Evolutionary conservation across 176 grass and related monocot species (phyloP).

Genomic region (Cenchrus americanus): DNA sequence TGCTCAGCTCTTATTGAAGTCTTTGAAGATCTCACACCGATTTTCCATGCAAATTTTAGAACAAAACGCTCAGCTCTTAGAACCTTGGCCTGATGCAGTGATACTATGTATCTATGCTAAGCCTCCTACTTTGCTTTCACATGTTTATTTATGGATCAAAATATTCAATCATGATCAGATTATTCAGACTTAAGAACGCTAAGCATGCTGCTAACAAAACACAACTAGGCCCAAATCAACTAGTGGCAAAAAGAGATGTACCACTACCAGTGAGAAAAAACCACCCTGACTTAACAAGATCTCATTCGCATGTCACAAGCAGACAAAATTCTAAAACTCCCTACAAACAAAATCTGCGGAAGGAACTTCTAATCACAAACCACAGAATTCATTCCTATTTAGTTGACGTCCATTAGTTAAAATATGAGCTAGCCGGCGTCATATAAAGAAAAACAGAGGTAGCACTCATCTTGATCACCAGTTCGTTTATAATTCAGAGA

Average conservation of each 20-base stretch:
- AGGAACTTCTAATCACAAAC: background rate
- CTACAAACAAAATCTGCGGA: background rate
- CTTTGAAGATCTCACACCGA: background rate
- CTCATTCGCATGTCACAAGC: background rate
- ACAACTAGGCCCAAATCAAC: background rate
- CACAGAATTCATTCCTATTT: background rate
- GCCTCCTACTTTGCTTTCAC: background rate
- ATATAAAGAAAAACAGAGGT: no score
- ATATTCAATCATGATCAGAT: background rate
- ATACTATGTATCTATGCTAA: background rate
- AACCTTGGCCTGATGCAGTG: background rate
- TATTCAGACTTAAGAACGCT: background rate
- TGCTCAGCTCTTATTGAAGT: background rate
- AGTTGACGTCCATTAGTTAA: no score
- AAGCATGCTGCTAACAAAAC: constrained; percentile 10
- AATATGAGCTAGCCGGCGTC: no score
- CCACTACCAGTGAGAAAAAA: background rate
- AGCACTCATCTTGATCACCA: background rate
- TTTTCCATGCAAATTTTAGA: background rate
- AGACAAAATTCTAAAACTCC: background rate
- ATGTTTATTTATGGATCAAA: constrained; percentile 9
- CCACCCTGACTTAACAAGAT: background rate
- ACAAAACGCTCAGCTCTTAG: background rate
- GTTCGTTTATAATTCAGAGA: background rate
- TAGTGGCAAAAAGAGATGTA: background rate